These are phyloP conservation scores for Cornus kousa DNA, from an alignment of 148 eudicot genomes.

Conservation along the genomic window DNA sequence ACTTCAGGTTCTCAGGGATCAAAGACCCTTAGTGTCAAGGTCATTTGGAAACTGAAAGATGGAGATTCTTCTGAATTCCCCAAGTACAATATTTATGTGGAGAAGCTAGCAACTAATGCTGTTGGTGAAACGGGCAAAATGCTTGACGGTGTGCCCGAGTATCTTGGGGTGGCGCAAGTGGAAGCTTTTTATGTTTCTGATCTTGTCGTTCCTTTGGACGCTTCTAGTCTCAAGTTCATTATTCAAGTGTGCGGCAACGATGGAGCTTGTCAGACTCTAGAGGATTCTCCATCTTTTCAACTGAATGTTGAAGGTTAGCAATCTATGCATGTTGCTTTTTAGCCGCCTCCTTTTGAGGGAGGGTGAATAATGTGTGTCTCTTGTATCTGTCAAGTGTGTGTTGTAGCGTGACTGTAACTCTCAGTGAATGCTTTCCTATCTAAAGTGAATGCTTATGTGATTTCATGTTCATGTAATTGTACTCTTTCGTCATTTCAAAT, in stretches of 20 bases:
- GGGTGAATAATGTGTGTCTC: background rate
- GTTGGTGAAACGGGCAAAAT: background rate
- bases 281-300: conserved; percentile 57
- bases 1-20: conserved; percentile 31
- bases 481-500: too few species aligned
- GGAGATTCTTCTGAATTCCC: conserved; percentile 39
- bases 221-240: conserved; percentile 53
- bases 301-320: conserved; percentile 55
- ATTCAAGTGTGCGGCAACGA: conserved; percentile 59
- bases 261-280: conserved; percentile 63
- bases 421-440: too few species aligned
- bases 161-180: conserved; percentile 76
- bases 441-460: too few species aligned
- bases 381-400: background rate
- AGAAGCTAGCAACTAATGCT: conserved; percentile 18
- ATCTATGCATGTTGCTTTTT: background rate
- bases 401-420: background rate
- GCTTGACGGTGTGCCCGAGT: conserved; percentile 29
- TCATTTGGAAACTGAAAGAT: conserved; percentile 53
- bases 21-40: conserved; percentile 46
- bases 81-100: conserved; percentile 61
- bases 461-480: too few species aligned
- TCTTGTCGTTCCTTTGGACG: conserved; percentile 49
- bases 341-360: background rate
- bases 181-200: conserved; percentile 69